These are phyloP conservation scores for Aspergillus piperis DNA, from an alignment of 2,329 filamentous ascomycete genomes.

Conservation along the genomic window DNA sequence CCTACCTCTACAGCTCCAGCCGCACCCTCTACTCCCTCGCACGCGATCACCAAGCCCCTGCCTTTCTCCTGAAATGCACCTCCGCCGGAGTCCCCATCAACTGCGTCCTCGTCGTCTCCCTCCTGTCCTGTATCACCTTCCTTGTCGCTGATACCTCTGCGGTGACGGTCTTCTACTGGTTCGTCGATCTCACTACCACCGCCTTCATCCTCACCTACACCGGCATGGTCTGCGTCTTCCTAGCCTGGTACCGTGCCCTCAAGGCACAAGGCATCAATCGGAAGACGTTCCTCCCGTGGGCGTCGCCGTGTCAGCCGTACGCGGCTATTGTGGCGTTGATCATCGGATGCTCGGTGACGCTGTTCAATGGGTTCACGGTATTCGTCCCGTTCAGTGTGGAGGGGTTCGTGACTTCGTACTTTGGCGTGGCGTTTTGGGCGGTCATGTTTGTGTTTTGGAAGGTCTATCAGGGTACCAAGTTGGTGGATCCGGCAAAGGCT, in stretches of 20 bases:
- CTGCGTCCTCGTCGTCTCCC: slow-evolving; percentile 64
- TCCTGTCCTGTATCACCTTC: slow-evolving; percentile 70
- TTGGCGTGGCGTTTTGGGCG: slow-evolving; percentile 48
- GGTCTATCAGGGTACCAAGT: slow-evolving; percentile 31
- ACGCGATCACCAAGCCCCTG: slow-evolving; percentile 54
- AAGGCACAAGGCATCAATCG: slow-evolving; percentile 68
- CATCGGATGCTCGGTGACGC: slow-evolving; percentile 56
- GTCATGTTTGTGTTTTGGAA: slow-evolving; percentile 45
- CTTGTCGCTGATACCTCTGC: slow-evolving; percentile 65
- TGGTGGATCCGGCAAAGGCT: slow-evolving; percentile 29
- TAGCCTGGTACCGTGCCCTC: slow-evolving; percentile 70
- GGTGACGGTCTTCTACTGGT: slow-evolving; percentile 69
- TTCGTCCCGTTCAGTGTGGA: slow-evolving; percentile 46
- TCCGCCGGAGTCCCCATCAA: slow-evolving; percentile 68
- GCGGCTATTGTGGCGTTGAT: slow-evolving; percentile 64
- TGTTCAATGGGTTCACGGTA: slow-evolving; percentile 64
- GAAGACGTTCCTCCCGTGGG: slow-evolving; percentile 65
- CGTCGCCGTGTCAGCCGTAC: slow-evolving; percentile 67
- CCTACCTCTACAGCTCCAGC: slow-evolving; percentile 59
- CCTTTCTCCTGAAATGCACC: slow-evolving; percentile 60
- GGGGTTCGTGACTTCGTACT: slow-evolving; percentile 54
- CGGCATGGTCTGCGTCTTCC: slow-evolving; percentile 67
- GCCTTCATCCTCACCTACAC: slow-evolving; percentile 50
- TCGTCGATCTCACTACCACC: slow-evolving; percentile 59
- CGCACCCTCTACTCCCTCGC: slow-evolving; percentile 52